Base-by-base conservation (phyloP, 139 green algal species). In the Picochlorum sp. region DNA sequence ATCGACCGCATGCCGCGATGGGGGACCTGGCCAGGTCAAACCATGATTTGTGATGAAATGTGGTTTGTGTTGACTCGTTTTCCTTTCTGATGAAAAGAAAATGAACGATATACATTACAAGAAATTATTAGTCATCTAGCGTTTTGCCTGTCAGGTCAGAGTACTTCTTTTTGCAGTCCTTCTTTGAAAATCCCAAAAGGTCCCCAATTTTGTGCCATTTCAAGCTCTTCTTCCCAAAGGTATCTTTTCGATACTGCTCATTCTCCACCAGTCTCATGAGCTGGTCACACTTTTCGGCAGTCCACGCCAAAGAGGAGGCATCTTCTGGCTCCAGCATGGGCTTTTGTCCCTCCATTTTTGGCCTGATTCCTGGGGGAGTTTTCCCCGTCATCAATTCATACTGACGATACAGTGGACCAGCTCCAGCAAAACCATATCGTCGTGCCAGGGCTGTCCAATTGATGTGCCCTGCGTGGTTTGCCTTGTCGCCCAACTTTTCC, bases 221-320 rank as follows among this genome's bases (percentile, higher is more conserved):
- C 24, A 77, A 64, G 26, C 23, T 60, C 16, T 58, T 65, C 51
- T 77, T 73, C 56, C 65, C 57, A 51, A 56, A 28, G 44, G 69
- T 54, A 58, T 44, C 32, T 49, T 77, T 77, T n/a, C 70, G 56
- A 21, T 49, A 72, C 32, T 56, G 56, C 18, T 46, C 64, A 10
- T 61, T 10, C 10, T 69, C 20, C 47, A 77, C 70, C 32, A 77
- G 56, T 57, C 63, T 68, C 56, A 73, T 58, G 24, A 77, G 64
- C 21, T 72, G 49, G 30, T 62, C 23, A 24, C 58, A 50, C 56
- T 67, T 47, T 46, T 50, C 16, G 13, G 52, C 44, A 45, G 37
- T 72, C 70, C 70, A 77, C 6, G 21, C 41, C 7, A 37, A 34
- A 23, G 46, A 37, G 13, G 16, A 16, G 38, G 11, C 61, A 44